Percentiles rank a stretch among this genome's conserved stretches.
Evolutionary conservation across 441 rosid species (phyloP).

Genomic region (Hypseocharis bilobata): DNA sequence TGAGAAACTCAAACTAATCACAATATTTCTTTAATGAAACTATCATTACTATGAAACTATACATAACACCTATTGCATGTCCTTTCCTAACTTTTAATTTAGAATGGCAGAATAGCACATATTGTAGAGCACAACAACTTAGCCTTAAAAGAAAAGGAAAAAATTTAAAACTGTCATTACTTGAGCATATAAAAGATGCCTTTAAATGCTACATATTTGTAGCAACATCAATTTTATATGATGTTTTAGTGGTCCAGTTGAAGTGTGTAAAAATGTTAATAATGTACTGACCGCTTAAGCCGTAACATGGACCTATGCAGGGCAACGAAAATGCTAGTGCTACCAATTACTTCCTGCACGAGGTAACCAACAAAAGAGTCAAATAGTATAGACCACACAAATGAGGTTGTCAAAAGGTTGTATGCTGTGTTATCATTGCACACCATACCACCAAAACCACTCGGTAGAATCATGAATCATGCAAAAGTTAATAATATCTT

Average conservation of each 20-base stretch:
- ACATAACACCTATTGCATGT: not conserved
- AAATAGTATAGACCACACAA: not conserved
- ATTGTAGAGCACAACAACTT: no score
- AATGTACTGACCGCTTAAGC: slow-evolving; percentile 59
- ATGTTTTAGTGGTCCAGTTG: not conserved
- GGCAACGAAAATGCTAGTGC: slow-evolving; percentile 68
- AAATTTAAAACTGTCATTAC: no score
- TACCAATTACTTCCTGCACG: slow-evolving; percentile 83
- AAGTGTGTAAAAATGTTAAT: not conserved
- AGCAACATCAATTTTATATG: not conserved
- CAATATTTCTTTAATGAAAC: not conserved
- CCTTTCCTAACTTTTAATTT: not conserved
- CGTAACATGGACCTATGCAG: slow-evolving; percentile 71
- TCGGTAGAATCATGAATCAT: not conserved
- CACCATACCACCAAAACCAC: not conserved
- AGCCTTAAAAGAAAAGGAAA: no score
- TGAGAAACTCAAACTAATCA: not conserved
- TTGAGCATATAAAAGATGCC: not conserved
- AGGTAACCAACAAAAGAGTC: slow-evolving; percentile 18
- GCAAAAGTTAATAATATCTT: no score
- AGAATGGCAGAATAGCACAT: not conserved
- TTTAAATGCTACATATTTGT: not conserved
- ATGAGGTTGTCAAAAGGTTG: not conserved
- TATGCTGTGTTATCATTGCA: not conserved
- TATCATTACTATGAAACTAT: not conserved